Evolutionary conservation across 495 filamentous ascomycete species (phyloP).

Genomic region (Penicillium longicatenatum): DNA sequence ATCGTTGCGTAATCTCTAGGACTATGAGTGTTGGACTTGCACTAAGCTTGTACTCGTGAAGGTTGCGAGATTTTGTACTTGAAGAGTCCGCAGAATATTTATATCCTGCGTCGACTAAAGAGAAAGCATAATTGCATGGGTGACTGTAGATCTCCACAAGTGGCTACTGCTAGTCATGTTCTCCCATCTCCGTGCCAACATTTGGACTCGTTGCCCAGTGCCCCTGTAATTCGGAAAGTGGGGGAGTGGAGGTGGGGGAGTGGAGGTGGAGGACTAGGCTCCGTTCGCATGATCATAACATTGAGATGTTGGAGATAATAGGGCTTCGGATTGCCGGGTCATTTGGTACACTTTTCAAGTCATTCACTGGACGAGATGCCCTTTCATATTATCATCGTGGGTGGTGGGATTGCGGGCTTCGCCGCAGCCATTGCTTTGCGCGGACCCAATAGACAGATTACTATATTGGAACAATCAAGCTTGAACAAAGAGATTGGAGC

Average conservation of each 20-base stretch:
- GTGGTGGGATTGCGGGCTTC: conserved; percentile 23
- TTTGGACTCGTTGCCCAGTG: too few relatives aligned
- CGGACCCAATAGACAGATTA: conserved; percentile 25
- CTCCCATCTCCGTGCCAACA: too few relatives aligned
- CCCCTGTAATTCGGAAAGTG: conserved; percentile 7
- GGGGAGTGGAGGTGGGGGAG: conserved; percentile 15
- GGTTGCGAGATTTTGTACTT: too few relatives aligned
- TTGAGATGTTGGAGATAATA: not conserved
- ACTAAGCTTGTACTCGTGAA: too few relatives aligned
- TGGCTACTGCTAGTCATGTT: too few relatives aligned
- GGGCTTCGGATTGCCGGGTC: too few relatives aligned
- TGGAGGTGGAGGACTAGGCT: conserved; percentile 4
- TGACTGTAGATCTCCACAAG: too few relatives aligned
- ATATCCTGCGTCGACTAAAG: too few relatives aligned
- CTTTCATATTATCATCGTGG: conserved; percentile 22
- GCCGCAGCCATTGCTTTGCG: conserved; percentile 31
- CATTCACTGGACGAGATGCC: not conserved
- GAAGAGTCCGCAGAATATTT: too few relatives aligned
- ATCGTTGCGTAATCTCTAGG: conserved; percentile 14
- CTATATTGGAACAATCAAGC: conserved; percentile 29
- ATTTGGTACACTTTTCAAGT: too few relatives aligned
- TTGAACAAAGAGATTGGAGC: conserved; percentile 35
- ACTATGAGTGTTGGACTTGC: not conserved
- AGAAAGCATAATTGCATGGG: too few relatives aligned
- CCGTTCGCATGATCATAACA: too few relatives aligned